Evolutionary conservation across 139 green algal genomes (phyloP), one percentile per base, ranked within the genome.

Genomic region (Diplosphaera chodatii): DNA sequence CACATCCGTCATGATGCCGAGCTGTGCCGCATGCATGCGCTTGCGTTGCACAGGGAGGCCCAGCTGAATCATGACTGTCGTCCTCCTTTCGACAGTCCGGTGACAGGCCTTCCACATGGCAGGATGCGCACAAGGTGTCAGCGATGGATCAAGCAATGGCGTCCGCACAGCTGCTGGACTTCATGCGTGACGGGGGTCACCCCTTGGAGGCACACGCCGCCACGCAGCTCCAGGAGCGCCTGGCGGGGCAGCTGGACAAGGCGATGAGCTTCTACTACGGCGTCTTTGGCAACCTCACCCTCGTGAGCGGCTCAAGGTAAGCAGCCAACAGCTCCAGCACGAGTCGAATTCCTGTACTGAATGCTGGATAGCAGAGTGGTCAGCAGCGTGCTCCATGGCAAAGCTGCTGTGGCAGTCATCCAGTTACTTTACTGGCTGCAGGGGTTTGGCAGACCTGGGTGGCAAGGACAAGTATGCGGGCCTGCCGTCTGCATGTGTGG

Each of bases 121-220:
- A 48, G 37, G 37, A 48, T 56, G 16, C 56, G 21, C 25, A 63
- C 1, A 62, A 48, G 25, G 27, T 29, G 21, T 29, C 23, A 23
- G 70, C 63, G 4, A 10, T 69, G 34, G 68, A 30, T 21, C 40
- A 18, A 31, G 69, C 37, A 10, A 34, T 56, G 2, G n/a, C 59
- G 23, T 59, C 69, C 1, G 48, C 30, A 16, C 66, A 81, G 66
- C 71, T 84, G 21, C 73, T 87, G 41, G 73, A 83, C 1, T 74
- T 93, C 32, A 56, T 90, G 21, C 77, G 83, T 20, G 30, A 56
- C 30, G 82, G 84, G 10, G 28, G 79, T 25, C 79, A 88, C 56
- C 86, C 86, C 0, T 72, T 94, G 67, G 82, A 88, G 20, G 70
- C 82, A 5, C 82, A 88, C 34, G 82, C 80, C 32, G 71, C 87